Percentiles rank a stretch among this genome's conserved stretches.
These are phyloP conservation scores for Globisporangium nunn DNA, from an alignment of 352 stramenopile genomes.

Conservation along the genomic window DNA sequence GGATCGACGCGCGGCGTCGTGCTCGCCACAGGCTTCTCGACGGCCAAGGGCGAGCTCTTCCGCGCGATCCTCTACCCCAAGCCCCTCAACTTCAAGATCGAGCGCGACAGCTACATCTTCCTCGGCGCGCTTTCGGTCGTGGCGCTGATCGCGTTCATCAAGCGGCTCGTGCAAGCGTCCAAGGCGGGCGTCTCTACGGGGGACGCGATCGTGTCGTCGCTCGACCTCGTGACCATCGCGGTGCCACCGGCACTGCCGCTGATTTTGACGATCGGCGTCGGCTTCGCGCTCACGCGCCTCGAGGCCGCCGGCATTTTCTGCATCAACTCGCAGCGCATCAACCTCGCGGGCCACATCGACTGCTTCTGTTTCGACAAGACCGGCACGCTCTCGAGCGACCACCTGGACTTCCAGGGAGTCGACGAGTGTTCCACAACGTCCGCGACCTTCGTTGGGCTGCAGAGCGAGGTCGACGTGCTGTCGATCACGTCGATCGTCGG, in stretches of 20 bases:
- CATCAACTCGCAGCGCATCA: constrained; percentile 67
- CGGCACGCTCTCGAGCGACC: constrained; percentile 64
- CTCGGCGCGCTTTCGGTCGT: constrained; percentile 33
- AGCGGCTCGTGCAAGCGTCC: constrained; percentile 31
- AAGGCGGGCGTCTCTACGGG: constrained; percentile 18
- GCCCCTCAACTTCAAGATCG: constrained; percentile 48
- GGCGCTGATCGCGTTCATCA: constrained; percentile 44
- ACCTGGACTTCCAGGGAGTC: constrained; percentile 65
- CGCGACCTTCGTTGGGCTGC: constrained; percentile 36
- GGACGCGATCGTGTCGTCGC: constrained; percentile 18
- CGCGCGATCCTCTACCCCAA: constrained; percentile 59
- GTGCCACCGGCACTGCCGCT: constrained; percentile 51
- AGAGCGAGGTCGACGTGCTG: constrained; percentile 65
- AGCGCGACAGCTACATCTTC: constrained; percentile 64
- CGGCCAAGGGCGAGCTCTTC: constrained; percentile 66
- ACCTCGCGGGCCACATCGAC: constrained; percentile 58
- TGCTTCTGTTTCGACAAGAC: constrained; percentile 86
- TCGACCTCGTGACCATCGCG: constrained; percentile 61
- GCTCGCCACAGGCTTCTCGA: constrained; percentile 52
- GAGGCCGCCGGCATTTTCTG: constrained; percentile 44
- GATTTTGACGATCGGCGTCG: constrained; percentile 45
- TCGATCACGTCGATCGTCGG: constrained; percentile 51
- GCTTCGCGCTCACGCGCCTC: constrained; percentile 49
- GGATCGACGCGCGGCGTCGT: constrained; percentile 43
- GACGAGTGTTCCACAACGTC: constrained; percentile 40